Evolutionary conservation across 305 asterid species (phyloP).

Genomic region (Andrographis paniculata): DNA sequence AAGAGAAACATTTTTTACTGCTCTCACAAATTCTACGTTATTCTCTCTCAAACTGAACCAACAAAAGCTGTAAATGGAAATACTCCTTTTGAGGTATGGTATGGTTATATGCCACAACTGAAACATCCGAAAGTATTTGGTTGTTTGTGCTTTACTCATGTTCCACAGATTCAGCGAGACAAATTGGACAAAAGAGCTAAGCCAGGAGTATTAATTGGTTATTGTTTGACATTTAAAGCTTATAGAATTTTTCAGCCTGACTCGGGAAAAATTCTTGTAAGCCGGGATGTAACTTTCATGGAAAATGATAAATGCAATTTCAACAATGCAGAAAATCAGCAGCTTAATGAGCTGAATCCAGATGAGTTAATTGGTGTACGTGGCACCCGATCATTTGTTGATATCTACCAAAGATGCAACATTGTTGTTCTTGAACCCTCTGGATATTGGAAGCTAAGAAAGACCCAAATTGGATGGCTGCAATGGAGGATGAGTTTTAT

Average conservation of each 20-base stretch:
- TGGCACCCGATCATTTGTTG: not conserved
- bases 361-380: not conserved
- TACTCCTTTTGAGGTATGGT: constrained; percentile 8
- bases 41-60: too few species aligned
- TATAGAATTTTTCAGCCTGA: not conserved
- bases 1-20: too few species aligned
- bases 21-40: too few species aligned
- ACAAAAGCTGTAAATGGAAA: not conserved
- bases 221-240: not conserved
- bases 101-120: constrained; percentile 12
- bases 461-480: not conserved
- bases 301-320: not conserved
- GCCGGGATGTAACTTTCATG: not conserved
- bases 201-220: not conserved
- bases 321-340: not conserved
- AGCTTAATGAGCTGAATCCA: not conserved
- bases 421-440: not conserved
- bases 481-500: constrained; percentile 8
- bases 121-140: constrained; percentile 9
- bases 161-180: constrained; percentile 4
- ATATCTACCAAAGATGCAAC: not conserved
- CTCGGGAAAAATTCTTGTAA: not conserved
- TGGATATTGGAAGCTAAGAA: not conserved
- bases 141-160: constrained; percentile 10
- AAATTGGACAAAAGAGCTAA: constrained; percentile 5